A percentile compares a stretch with the other conserved stretches of the same genome.
These are phyloP conservation scores for Cadophora sp. DNA, from an alignment of 2,329 filamentous ascomycete genomes.

Conservation along the genomic window DNA sequence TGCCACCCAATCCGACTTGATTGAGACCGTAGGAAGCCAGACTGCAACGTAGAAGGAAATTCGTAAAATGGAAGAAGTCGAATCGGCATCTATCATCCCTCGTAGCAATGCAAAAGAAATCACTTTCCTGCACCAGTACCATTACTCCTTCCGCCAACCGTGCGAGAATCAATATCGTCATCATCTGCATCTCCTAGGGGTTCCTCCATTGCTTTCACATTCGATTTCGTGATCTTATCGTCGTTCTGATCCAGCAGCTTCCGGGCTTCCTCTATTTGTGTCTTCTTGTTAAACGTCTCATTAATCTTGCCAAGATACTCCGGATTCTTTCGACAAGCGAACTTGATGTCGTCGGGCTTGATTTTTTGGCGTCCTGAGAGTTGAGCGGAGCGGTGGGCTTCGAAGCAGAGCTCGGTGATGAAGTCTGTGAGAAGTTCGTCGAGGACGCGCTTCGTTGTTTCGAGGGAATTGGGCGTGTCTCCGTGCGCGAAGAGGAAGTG, in stretches of 20 bases:
- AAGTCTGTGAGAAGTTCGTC: constrained; percentile 98
- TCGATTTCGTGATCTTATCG: constrained; percentile 64
- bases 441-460: constrained; percentile 83
- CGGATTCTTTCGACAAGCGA: constrained; percentile 85
- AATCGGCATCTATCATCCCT: constrained; percentile 1
- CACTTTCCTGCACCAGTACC: constrained; percentile 16
- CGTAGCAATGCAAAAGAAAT: neutral
- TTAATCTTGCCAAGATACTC: constrained; percentile 87
- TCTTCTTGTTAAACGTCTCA: constrained; percentile 88
- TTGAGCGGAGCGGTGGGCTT: constrained; percentile 83
- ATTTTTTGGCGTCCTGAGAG: constrained; percentile 93
- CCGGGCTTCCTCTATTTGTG: constrained; percentile 81
- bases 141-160: constrained; percentile 36
- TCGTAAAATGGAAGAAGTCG: neutral
- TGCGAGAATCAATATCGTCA: constrained; percentile 50
- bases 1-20: neutral
- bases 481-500: constrained; percentile 82
- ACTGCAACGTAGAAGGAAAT: neutral
- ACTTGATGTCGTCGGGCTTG: constrained; percentile 98
- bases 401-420: constrained; percentile 91
- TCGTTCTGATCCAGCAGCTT: constrained; percentile 77
- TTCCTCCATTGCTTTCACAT: constrained; percentile 53
- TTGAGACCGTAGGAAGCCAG: neutral
- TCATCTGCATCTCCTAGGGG: constrained; percentile 61
- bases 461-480: constrained; percentile 78